Percentiles rank a stretch among this genome's conserved stretches.
These are phyloP conservation scores for Elaeis oleifera DNA, from an alignment of 202 grass and related monocot species.

Conservation along the genomic window DNA sequence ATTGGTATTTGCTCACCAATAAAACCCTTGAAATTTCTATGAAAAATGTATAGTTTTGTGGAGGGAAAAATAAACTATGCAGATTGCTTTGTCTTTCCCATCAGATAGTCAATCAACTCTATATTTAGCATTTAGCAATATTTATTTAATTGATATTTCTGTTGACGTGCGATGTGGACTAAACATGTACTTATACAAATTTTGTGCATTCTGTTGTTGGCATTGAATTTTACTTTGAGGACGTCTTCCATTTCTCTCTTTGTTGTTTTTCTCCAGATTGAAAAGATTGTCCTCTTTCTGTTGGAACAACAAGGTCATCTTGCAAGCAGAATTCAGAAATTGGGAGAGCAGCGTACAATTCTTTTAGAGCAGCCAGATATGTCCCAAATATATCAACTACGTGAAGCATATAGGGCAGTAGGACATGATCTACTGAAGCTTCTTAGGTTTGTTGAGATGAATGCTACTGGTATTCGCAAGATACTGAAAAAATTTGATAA, in stretches of 20 bases:
- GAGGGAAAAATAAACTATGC: no score
- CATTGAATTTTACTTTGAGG: background rate
- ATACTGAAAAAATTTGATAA: slow-evolving; percentile 97
- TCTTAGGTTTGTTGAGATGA: slow-evolving; percentile 77
- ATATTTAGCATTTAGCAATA: no score
- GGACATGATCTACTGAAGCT: slow-evolving; percentile 76
- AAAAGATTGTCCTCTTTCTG: slow-evolving; percentile 86
- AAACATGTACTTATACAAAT: no score
- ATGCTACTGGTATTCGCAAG: slow-evolving; percentile 86
- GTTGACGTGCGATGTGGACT: no score
- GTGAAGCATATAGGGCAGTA: slow-evolving; percentile 54
- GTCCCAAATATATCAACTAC: slow-evolving; percentile 39
- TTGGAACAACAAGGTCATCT: slow-evolving; percentile 87
- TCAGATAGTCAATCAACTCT: no score
- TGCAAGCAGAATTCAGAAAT: slow-evolving; percentile 54
- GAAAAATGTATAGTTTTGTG: no score
- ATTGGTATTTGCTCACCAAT: no score
- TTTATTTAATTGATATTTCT: no score
- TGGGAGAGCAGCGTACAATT: slow-evolving; percentile 36
- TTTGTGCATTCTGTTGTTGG: no score
- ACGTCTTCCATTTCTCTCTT: slow-evolving; percentile 11
- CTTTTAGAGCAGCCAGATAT: slow-evolving; percentile 44
- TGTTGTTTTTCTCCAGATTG: slow-evolving; percentile 48
- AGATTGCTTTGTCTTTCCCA: no score
- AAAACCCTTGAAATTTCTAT: no score